phyloP scores from a whole-genome alignment of 1,284 basidiomycete species.

The Takashimella tepidaria region DNA sequence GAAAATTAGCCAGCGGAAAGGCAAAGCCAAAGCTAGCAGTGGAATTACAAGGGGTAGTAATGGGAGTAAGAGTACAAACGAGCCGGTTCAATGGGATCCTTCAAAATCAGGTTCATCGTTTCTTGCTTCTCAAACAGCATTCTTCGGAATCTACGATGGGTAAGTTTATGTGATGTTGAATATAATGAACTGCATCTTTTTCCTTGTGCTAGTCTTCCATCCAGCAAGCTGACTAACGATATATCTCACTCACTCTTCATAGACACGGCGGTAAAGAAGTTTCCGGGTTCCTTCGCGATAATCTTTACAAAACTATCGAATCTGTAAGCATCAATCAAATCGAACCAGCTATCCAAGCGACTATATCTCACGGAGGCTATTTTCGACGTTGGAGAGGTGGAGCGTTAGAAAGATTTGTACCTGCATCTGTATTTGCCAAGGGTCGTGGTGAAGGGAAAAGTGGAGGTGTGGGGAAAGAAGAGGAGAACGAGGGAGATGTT shows the following conservation, averaged over 20 bases:
- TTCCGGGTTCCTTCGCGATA: constrained; percentile 67
- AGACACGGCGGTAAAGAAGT: constrained; percentile 77
- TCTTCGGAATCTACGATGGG: constrained; percentile 87
- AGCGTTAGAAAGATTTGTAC: constrained; percentile 46
- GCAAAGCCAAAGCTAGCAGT: background rate
- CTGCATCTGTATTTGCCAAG: background rate
- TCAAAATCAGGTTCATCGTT: constrained; percentile 47
- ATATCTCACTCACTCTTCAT: no score
- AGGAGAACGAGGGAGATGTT: background rate
- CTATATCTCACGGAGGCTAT: constrained; percentile 68
- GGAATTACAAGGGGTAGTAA: no score
- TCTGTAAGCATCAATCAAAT: constrained; percentile 62
- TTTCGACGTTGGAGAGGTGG: constrained; percentile 83
- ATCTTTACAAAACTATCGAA: constrained; percentile 75
- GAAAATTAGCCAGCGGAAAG: no score
- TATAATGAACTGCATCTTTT: no score
- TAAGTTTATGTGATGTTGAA: no score
- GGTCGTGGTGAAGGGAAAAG: background rate
- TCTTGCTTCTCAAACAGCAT: constrained; percentile 70
- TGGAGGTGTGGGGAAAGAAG: background rate
- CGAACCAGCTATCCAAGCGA: constrained; percentile 68
- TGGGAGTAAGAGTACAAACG: background rate
- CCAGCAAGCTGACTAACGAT: no score
- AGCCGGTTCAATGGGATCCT: constrained; percentile 64
- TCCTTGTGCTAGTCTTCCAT: background rate